These are phyloP conservation scores for Tardiomyces digboiensis DNA, from an alignment of 1,139 yeast genomes.

Conservation along the genomic window DNA sequence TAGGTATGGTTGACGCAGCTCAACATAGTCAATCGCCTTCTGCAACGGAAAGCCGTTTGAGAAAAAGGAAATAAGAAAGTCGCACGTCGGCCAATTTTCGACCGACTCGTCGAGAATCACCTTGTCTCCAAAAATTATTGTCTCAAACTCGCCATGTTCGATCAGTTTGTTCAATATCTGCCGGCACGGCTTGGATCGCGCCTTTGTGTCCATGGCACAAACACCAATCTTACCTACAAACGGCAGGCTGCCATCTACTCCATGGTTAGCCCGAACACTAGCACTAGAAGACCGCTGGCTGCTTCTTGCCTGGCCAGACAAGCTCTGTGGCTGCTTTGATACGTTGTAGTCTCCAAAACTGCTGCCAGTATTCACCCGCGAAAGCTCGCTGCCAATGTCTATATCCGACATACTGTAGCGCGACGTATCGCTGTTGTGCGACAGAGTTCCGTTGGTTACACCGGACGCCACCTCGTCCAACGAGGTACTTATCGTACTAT, in stretches of 20 bases:
- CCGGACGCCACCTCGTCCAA: too few relatives aligned
- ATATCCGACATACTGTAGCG: not conserved
- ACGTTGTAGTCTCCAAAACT: not conserved
- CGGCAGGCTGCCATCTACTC: not conserved
- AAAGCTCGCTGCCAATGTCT: not conserved
- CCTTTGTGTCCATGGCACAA: conserved; percentile 98
- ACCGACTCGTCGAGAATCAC: conserved; percentile 86
- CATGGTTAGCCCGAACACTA: not conserved
- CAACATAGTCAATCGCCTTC: conserved; percentile 87
- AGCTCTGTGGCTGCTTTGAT: not conserved
- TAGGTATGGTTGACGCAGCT: conserved; percentile 79
- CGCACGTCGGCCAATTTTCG: conserved; percentile 99
- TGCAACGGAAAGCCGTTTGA: conserved; percentile 96
- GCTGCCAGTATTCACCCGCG: not conserved
- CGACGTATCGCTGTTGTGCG: not conserved
- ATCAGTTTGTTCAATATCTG: conserved; percentile 80
- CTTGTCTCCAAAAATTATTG: conserved; percentile 95
- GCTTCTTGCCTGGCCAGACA: not conserved
- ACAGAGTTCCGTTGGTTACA: too few relatives aligned
- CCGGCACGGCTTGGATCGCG: conserved; percentile 90
- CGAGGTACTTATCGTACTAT: too few relatives aligned
- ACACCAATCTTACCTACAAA: conserved; percentile 88
- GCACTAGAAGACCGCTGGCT: not conserved
- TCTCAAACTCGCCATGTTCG: conserved; percentile 93
- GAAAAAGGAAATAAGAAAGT: conserved; percentile 84